phyloP scores from a whole-genome alignment of 2,329 filamentous ascomycete species.

The Huntiella decipiens region DNA sequence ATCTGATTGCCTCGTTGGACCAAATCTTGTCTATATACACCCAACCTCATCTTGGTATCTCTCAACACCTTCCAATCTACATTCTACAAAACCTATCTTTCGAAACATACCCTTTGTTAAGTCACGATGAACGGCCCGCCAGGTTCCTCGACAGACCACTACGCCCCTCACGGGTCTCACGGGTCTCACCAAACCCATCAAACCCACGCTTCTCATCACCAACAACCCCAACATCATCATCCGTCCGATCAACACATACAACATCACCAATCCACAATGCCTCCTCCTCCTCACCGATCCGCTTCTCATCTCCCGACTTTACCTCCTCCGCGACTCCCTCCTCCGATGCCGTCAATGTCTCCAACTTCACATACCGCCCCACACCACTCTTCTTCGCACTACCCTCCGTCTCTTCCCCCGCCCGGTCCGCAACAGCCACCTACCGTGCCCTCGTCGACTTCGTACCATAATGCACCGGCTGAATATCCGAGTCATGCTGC shows the following conservation, averaged over 20 bases:
- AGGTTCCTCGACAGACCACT: not conserved
- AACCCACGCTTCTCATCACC: not conserved
- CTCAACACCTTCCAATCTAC: too few relatives aligned
- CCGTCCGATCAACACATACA: not conserved
- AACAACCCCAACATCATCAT: not conserved
- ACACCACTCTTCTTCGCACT: not conserved
- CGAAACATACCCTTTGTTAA: too few relatives aligned
- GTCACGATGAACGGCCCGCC: too few relatives aligned
- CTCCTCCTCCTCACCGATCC: constrained; percentile 1
- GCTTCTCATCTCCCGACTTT: constrained; percentile 3
- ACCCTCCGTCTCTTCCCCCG: not conserved
- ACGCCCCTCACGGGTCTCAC: not conserved
- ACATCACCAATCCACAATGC: constrained; percentile 2
- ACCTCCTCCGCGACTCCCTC: not conserved
- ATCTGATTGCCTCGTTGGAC: too few relatives aligned
- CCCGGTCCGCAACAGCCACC: not conserved
- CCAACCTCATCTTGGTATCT: too few relatives aligned
- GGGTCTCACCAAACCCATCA: not conserved
- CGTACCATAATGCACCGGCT: not conserved
- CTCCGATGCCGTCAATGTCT: constrained; percentile 1
- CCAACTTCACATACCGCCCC: not conserved
- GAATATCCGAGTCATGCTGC: not conserved
- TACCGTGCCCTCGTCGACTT: not conserved
- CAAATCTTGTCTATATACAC: too few relatives aligned
- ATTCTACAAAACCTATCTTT: too few relatives aligned